These are phyloP conservation scores for Metschnikowia rubicola DNA, from an alignment of 805 yeast species.

Conservation along the genomic window DNA sequence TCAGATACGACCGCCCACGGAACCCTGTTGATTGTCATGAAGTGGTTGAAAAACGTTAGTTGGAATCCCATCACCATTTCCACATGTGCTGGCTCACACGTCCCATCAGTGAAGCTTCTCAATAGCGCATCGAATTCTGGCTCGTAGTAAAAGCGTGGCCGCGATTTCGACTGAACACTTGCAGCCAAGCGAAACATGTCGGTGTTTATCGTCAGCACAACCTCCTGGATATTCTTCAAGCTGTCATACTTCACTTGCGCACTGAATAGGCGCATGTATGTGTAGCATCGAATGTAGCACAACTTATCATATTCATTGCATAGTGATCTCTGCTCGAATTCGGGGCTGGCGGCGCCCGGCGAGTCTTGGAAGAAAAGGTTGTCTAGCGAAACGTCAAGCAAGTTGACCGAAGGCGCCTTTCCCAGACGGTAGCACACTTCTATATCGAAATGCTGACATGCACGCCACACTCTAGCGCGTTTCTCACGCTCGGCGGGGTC, in stretches of 20 bases:
- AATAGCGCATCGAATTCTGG: slow-evolving; percentile 22
- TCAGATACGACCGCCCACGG: slow-evolving; percentile 26
- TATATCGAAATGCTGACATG: slow-evolving; percentile 45
- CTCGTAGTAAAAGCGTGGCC: slow-evolving; percentile 34
- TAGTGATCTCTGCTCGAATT: slow-evolving; percentile 1
- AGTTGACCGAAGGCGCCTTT: slow-evolving; percentile 45
- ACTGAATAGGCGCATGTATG: slow-evolving; percentile 31
- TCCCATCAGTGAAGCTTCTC: background rate
- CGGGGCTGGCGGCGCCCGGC: background rate
- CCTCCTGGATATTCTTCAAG: slow-evolving; percentile 19
- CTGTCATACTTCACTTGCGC: slow-evolving; percentile 25
- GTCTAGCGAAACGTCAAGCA: slow-evolving; percentile 27
- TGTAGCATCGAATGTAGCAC: slow-evolving; percentile 27
- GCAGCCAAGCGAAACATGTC: slow-evolving; percentile 27
- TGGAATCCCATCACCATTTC: slow-evolving; percentile 22
- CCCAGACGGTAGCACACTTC: slow-evolving; percentile 46
- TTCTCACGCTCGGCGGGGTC: slow-evolving; percentile 32
- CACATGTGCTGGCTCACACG: background rate
- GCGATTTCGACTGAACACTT: slow-evolving; percentile 15
- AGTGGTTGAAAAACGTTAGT: slow-evolving; percentile 32
- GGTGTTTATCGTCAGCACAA: slow-evolving; percentile 25
- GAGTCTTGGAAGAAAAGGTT: slow-evolving; percentile 5
- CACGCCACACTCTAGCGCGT: slow-evolving; percentile 48
- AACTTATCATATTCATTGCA: slow-evolving; percentile 12
- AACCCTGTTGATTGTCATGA: slow-evolving; percentile 36